Evolutionary conservation across 208 protist genomes (phyloP).

Genomic region (Sergeia podlipaevii): DNA sequence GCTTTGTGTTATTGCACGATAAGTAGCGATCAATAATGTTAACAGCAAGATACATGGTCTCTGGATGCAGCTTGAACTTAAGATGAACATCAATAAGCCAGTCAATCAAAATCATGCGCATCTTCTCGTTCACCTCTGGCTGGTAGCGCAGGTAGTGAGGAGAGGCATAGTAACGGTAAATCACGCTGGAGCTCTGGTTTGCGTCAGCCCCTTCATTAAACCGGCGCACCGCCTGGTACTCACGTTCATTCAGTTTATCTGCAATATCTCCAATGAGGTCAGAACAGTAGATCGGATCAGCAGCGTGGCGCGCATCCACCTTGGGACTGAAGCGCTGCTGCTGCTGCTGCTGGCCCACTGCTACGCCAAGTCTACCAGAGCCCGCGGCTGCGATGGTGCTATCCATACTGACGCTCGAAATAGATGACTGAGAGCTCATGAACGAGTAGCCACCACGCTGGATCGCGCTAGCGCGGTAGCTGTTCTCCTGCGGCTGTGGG

Average conservation of each 20-base stretch:
- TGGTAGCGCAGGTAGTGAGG: slow-evolving; percentile 83
- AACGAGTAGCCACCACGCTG: slow-evolving; percentile 2
- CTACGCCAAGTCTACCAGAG: slow-evolving; percentile 16
- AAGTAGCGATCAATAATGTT: slow-evolving; percentile 97
- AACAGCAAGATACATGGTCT: slow-evolving; percentile 97
- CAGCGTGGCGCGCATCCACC: slow-evolving; percentile 39
- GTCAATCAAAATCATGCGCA: slow-evolving; percentile 98
- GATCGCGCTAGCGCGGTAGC: slow-evolving; percentile 1
- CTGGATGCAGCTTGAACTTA: slow-evolving; percentile 96
- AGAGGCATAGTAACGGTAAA: slow-evolving; percentile 64
- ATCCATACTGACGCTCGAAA: too few relatives aligned
- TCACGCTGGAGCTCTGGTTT: slow-evolving; percentile 18
- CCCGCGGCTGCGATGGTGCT: too few relatives aligned
- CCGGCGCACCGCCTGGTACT: slow-evolving; percentile 48
- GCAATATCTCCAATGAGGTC: slow-evolving; percentile 83
- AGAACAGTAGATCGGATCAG: slow-evolving; percentile 67
- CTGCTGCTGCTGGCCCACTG: slow-evolving; percentile 15
- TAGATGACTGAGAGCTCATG: too few relatives aligned
- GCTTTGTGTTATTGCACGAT: slow-evolving; percentile 65
- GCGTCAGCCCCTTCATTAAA: slow-evolving; percentile 50
- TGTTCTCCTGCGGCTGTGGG: too few relatives aligned
- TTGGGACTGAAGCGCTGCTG: slow-evolving; percentile 36
- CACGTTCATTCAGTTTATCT: slow-evolving; percentile 67
- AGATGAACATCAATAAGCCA: slow-evolving; percentile 98
- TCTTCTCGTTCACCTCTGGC: slow-evolving; percentile 95